Conservation (phyloP, 2,329 filamentous ascomycete genomes). For the Diaporthe citri region DNA sequence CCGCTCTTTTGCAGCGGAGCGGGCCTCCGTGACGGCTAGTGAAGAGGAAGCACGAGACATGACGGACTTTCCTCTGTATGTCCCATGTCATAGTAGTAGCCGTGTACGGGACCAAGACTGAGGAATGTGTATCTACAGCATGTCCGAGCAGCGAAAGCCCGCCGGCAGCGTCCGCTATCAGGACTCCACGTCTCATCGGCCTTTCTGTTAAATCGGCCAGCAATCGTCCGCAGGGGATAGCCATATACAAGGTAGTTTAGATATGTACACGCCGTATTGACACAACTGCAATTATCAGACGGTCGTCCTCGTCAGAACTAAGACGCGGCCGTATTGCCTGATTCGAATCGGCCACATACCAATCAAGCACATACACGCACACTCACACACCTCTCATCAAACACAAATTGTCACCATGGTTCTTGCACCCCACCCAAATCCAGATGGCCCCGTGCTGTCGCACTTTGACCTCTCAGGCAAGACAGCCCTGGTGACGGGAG, state of each 20-base stretch:
- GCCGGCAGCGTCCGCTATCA: background rate
- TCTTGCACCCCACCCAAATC: constrained; percentile 48
- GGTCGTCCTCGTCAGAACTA: background rate
- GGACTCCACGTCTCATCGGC: background rate
- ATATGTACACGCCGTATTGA: background rate
- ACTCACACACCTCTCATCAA: background rate
- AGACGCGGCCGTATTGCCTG: background rate
- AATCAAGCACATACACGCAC: background rate
- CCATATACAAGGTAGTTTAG: background rate
- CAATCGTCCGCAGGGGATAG: background rate
- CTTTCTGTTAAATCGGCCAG: background rate
- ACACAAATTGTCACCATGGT: constrained; percentile 43
- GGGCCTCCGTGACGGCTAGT: background rate
- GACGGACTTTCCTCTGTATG: background rate
- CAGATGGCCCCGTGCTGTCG: constrained; percentile 47
- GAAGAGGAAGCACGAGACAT: background rate
- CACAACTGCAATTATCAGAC: background rate
- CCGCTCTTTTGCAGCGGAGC: background rate
- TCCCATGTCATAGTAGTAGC: background rate
- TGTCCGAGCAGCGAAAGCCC: background rate
- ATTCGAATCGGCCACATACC: background rate
- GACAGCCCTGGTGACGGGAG: constrained; percentile 48
- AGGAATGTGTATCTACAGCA: background rate
- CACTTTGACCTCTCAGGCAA: constrained; percentile 48
- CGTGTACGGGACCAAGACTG: background rate